Conservation (phyloP, 192 early-diverging fungal genomes). For the Coemansia sp. region DNA sequence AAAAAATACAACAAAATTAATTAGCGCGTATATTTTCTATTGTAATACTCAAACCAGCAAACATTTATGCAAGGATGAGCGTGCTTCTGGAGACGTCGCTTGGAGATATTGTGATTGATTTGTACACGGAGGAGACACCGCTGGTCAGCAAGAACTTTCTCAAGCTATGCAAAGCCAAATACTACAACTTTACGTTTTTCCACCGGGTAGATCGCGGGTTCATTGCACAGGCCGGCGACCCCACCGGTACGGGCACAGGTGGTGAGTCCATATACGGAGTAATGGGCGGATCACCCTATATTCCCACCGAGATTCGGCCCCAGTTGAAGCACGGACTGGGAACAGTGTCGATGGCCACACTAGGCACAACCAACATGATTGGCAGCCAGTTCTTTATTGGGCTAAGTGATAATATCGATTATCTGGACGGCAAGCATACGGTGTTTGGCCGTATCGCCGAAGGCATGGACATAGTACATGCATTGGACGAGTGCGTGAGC, state of each 20-base stretch:
- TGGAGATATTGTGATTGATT: slow-evolving; percentile 32
- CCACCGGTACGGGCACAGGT: slow-evolving; percentile 87
- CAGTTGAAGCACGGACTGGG: slow-evolving; percentile 75
- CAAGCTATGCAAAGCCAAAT: slow-evolving; percentile 77
- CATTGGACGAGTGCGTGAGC: slow-evolving; percentile 66
- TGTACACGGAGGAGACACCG: slow-evolving; percentile 59
- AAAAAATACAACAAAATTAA: no score
- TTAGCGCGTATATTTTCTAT: no score
- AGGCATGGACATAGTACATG: slow-evolving; percentile 82
- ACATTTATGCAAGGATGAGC: slow-evolving; percentile 45
- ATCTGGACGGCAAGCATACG: slow-evolving; percentile 80
- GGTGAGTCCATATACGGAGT: slow-evolving; percentile 66
- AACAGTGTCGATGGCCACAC: slow-evolving; percentile 85
- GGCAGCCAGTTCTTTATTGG: slow-evolving; percentile 70
- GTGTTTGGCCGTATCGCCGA: slow-evolving; percentile 91
- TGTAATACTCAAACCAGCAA: no score
- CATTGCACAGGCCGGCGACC: slow-evolving; percentile 95
- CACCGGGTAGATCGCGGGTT: slow-evolving; percentile 83
- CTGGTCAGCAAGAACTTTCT: slow-evolving; percentile 87
- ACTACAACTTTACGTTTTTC: slow-evolving; percentile 79
- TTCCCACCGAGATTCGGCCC: slow-evolving; percentile 66
- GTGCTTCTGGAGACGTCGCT: slow-evolving; percentile 88
- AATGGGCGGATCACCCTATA: slow-evolving; percentile 58
- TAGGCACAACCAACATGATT: slow-evolving; percentile 33
- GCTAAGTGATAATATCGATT: slow-evolving; percentile 62